Evolutionary conservation across 2,329 filamentous ascomycete species (phyloP).

Genomic region (Knufia petricola): DNA sequence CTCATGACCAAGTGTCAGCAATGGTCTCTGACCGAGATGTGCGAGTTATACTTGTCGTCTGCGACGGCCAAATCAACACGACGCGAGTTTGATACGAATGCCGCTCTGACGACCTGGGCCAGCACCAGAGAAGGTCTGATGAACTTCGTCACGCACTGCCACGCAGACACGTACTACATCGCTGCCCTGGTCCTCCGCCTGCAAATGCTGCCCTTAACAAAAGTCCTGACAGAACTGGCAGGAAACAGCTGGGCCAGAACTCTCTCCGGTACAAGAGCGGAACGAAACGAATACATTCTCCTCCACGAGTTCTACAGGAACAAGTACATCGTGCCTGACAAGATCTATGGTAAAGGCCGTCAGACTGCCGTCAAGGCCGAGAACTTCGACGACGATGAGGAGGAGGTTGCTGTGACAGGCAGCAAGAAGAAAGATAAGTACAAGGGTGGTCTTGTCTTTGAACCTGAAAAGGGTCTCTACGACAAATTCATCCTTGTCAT

Average conservation of each 20-base stretch:
- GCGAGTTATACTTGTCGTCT: constrained; percentile 71
- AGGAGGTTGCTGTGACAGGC: constrained; percentile 49
- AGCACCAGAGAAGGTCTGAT: constrained; percentile 73
- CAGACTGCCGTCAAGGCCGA: constrained; percentile 60
- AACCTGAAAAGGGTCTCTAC: constrained; percentile 93
- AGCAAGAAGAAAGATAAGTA: constrained; percentile 98
- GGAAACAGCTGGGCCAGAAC: constrained; percentile 98
- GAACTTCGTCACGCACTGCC: constrained; percentile 88
- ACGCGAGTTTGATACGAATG: constrained; percentile 80
- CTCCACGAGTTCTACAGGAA: constrained; percentile 93
- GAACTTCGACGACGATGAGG: constrained; percentile 54
- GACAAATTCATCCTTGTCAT: constrained; percentile 98
- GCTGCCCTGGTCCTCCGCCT: constrained; percentile 79
- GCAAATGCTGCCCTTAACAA: constrained; percentile 87
- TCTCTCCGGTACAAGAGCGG: constrained; percentile 85
- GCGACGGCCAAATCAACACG: constrained; percentile 49
- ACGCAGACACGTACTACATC: constrained; percentile 92
- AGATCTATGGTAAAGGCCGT: constrained; percentile 69
- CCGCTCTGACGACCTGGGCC: constrained; percentile 77
- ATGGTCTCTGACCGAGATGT: constrained; percentile 98
- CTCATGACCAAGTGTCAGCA: constrained; percentile 95
- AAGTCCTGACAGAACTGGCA: constrained; percentile 89
- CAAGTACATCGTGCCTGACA: constrained; percentile 97
- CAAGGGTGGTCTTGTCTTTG: constrained; percentile 96
- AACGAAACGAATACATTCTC: constrained; percentile 98